Conservation (phyloP, 148 eudicot species). For the Chenopodium suecicum region DNA sequence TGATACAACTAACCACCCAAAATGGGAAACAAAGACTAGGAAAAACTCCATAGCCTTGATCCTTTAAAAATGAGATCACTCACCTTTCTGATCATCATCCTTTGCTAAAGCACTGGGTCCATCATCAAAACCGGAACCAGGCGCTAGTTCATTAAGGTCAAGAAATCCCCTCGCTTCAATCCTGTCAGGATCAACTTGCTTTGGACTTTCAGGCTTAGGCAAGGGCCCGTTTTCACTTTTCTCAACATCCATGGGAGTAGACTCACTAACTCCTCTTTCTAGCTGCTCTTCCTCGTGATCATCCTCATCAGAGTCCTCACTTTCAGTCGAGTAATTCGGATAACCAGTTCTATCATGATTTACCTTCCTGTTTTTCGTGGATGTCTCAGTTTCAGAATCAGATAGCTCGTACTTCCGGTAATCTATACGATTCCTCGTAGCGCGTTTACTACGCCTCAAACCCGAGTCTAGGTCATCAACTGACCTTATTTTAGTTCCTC, state of each 20-base stretch:
- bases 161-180: slow-evolving; percentile 59
- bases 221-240: slow-evolving; percentile 28
- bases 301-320: slow-evolving; percentile 53
- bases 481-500: slow-evolving; percentile 55
- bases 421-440: slow-evolving; percentile 67
- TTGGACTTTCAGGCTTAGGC: slow-evolving; percentile 34
- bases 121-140: slow-evolving; percentile 83
- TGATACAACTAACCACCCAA: slow-evolving; percentile 15
- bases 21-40: neutral
- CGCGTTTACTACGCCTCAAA: slow-evolving; percentile 82
- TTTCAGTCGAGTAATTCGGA: slow-evolving; percentile 50
- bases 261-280: slow-evolving; percentile 35
- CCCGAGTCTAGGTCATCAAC: slow-evolving; percentile 56
- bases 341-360: slow-evolving; percentile 46
- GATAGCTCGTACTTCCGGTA: slow-evolving; percentile 68
- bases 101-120: slow-evolving; percentile 56
- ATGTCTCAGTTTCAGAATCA: slow-evolving; percentile 68
- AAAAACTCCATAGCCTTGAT: neutral
- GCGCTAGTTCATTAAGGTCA: slow-evolving; percentile 89
- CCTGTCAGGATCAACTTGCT: slow-evolving; percentile 42
- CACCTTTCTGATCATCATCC: slow-evolving; percentile 48
- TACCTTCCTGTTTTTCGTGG: slow-evolving; percentile 42
- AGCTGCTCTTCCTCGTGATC: slow-evolving; percentile 26
- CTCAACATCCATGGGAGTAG: slow-evolving; percentile 34
- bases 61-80: slow-evolving; percentile 8